These are phyloP conservation scores for Tricholoma sp. DNA, from an alignment of 768 basidiomycete species.

Conservation along the genomic window DNA sequence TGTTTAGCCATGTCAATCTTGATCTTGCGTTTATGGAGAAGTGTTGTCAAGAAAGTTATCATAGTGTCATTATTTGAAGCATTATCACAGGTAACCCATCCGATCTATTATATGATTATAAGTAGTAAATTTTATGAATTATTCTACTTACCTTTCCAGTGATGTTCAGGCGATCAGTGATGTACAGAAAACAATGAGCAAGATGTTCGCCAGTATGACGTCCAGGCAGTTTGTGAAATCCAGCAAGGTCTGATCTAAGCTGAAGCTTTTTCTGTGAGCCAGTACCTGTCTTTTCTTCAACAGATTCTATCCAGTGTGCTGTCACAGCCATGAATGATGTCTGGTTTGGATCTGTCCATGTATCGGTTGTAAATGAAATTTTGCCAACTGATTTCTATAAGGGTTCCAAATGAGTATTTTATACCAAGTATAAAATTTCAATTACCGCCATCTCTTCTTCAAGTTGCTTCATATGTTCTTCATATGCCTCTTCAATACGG, in stretches of 20 bases:
- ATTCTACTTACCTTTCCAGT: slow-evolving; percentile 11
- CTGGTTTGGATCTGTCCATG: slow-evolving; percentile 14
- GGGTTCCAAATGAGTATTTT: neutral
- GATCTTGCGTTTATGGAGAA: slow-evolving; percentile 2
- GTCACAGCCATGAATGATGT: slow-evolving; percentile 37
- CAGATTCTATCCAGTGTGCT: slow-evolving; percentile 3
- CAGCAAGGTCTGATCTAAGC: slow-evolving; percentile 4
- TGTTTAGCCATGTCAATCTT: slow-evolving; percentile 5
- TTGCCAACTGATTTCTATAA: slow-evolving; percentile 20
- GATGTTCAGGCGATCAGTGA: slow-evolving; percentile 18
- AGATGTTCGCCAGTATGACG: slow-evolving; percentile 12
- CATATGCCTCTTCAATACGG: slow-evolving; percentile 19
- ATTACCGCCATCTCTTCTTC: slow-evolving; percentile 16
- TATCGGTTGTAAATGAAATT: slow-evolving; percentile 17
- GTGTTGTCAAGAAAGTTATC: too few relatives aligned
- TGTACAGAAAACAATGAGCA: slow-evolving; percentile 11
- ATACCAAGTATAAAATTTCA: neutral
- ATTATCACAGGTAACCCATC: slow-evolving; percentile 26
- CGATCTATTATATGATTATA: neutral
- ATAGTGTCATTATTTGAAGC: slow-evolving; percentile 17
- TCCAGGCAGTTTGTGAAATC: slow-evolving; percentile 9
- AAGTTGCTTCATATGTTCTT: slow-evolving; percentile 19
- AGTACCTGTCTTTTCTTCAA: neutral
- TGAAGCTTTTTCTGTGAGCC: neutral
- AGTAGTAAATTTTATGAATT: neutral